A percentile compares a stretch with the other conserved stretches of the same genome.
phyloP scores from a whole-genome alignment of 2,329 filamentous ascomycete genomes.

The Fusarium compactum region DNA sequence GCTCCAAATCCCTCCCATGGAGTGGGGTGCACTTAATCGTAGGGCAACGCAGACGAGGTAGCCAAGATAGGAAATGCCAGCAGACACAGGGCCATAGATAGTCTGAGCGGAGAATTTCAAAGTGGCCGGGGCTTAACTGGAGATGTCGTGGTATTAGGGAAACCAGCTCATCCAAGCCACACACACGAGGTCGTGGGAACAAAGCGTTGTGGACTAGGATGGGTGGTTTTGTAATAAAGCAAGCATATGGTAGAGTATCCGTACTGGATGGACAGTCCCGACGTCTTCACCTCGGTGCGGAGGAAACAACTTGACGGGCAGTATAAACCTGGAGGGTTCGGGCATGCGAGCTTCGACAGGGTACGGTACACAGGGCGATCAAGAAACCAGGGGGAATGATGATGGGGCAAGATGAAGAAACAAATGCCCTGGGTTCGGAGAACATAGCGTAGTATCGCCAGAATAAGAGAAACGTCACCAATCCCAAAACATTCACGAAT shows the following conservation, averaged over 20 bases:
- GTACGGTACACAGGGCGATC: constrained; percentile 49
- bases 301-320: constrained; percentile 49
- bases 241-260: constrained; percentile 19
- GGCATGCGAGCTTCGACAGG: constrained; percentile 49
- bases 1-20: constrained; percentile 36
- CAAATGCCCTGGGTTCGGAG: constrained; percentile 43
- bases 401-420: constrained; percentile 46
- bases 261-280: not conserved
- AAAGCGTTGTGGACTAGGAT: constrained; percentile 44
- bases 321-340: constrained; percentile 47
- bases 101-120: constrained; percentile 47
- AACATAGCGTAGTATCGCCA: constrained; percentile 41
- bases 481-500: constrained; percentile 37
- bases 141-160: constrained; percentile 46
- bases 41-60: constrained; percentile 53
- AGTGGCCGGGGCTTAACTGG: constrained; percentile 46
- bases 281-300: constrained; percentile 43
- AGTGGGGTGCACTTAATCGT: constrained; percentile 44
- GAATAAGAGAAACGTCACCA: constrained; percentile 47
- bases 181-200: constrained; percentile 43
- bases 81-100: constrained; percentile 44
- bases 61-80: constrained; percentile 57
- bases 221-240: constrained; percentile 41
- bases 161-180: constrained; percentile 48
- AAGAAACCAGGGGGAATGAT: constrained; percentile 44